These are phyloP conservation scores for Rachicladosporium sp. DNA, from an alignment of 2,329 filamentous ascomycete genomes.

Conservation along the genomic window DNA sequence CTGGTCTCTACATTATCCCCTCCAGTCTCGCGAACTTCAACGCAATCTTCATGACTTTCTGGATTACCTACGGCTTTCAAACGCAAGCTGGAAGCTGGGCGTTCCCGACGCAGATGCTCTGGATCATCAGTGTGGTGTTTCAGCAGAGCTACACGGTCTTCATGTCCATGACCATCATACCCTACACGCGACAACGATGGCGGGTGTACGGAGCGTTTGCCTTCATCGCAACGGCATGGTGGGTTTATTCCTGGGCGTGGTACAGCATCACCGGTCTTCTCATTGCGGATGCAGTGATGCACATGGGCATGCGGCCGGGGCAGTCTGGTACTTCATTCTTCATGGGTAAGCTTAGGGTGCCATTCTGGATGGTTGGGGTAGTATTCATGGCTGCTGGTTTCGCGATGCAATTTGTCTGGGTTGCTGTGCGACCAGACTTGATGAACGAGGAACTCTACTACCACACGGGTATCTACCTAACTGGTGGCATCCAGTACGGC, in stretches of 20 bases:
- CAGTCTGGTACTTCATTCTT: constrained; percentile 4
- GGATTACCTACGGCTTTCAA: constrained; percentile 27
- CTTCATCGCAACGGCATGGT: constrained; percentile 34
- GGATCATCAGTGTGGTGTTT: constrained; percentile 32
- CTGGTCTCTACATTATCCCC: constrained; percentile 24
- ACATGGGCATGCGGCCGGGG: constrained; percentile 26
- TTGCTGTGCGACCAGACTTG: constrained; percentile 25
- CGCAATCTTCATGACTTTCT: constrained; percentile 35
- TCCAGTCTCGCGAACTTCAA: constrained; percentile 35
- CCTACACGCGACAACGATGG: constrained; percentile 29
- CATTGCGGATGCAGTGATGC: constrained; percentile 29
- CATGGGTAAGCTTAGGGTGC: constrained; percentile 12
- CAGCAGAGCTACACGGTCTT: constrained; percentile 36
- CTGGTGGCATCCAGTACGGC: constrained; percentile 24
- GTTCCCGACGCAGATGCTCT: constrained; percentile 33
- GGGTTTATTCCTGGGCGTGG: constrained; percentile 37
- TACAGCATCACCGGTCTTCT: constrained; percentile 31
- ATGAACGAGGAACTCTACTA: constrained; percentile 26
- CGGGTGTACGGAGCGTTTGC: constrained; percentile 25
- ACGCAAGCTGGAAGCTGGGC: constrained; percentile 28
- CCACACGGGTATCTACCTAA: constrained; percentile 31
- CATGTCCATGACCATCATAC: constrained; percentile 35
- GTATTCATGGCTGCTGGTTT: constrained; percentile 24
- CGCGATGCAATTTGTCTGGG: constrained; percentile 32
- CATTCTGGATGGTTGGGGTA: constrained; percentile 24